Evolutionary conservation across 202 grass and related monocot species (phyloP), one percentile per base, ranked within the genome.

Genomic region (Schoenoplectus triqueter): DNA sequence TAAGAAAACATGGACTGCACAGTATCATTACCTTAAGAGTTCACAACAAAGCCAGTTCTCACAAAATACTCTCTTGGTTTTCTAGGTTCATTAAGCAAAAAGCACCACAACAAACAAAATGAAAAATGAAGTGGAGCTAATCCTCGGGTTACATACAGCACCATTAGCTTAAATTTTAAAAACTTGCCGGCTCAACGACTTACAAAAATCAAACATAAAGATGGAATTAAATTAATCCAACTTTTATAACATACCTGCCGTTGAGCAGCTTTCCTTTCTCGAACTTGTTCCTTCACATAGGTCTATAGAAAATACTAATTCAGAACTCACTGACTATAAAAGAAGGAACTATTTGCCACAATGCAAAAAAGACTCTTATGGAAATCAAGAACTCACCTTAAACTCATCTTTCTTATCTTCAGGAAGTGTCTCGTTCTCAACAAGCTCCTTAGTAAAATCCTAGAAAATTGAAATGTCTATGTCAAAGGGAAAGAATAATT

Each of bases 381-480:
- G 31, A 78, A n/a, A 22, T 51, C 59, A 13, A 60, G 31, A 17
- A 78, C 90, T 89, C 89, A 93, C 94, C 73, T 14, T 56, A 57
- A 98, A 95, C 59, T 92, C 90, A 46, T 95, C 95, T 93, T 86
- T 95, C 73, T 95, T 89, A 39, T 89, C 95, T 60, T 98, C 85
- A 19, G 91, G 89, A 14, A 98, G 62, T 17, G 7, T 59, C 42
- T 94, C 95, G 6, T 80, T 90, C 76, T 89, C 49, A 66, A 92
- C 74, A 64, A 89, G 82, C 14, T 92, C 87, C 18, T 89, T 80
- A 66, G 63, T 67, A 86, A 95, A 98, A 67, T 90, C 92, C 95
- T 98, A 57, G 14, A 82, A 73, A 67, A 64, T 18, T 69, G 8
- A 68, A 68, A 82, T 66, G 50, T 47, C 2, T 2, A 11, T 55